Conservation (phyloP, 225 moss, liverwort and hornwort genomes). For the Pleurozium schreberi region DNA sequence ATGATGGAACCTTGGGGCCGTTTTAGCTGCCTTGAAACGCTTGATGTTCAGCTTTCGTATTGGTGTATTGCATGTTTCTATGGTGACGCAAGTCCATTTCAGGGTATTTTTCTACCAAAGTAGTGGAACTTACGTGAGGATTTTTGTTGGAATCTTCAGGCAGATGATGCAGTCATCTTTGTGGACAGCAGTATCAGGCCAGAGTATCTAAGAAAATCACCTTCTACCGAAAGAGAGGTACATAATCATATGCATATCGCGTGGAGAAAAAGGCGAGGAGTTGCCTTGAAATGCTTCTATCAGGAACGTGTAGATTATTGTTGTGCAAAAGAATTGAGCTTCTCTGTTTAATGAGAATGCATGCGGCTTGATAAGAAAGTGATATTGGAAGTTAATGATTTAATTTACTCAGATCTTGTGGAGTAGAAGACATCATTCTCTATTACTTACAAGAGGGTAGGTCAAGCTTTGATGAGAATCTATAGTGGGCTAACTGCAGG, state of each 20-base stretch:
- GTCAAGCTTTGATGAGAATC: neutral
- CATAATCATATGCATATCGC: neutral
- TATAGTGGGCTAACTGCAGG: neutral
- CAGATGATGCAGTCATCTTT: conserved; percentile 33
- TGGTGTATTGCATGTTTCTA: neutral
- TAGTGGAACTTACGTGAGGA: neutral
- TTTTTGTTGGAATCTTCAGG: conserved; percentile 13
- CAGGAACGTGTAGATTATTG: neutral
- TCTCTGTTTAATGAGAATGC: neutral
- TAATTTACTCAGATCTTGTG: neutral
- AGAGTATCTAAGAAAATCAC: conserved; percentile 2
- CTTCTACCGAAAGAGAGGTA: conserved; percentile 14
- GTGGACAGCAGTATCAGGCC: conserved; percentile 27
- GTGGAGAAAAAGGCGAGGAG: neutral
- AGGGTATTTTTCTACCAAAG: neutral
- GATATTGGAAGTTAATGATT: neutral
- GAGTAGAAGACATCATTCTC: neutral
- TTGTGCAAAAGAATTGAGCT: neutral
- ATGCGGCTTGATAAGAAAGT: neutral
- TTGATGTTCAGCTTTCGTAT: neutral
- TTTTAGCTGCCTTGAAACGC: neutral
- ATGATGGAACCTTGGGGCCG: neutral
- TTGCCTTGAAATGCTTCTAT: neutral
- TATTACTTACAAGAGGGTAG: neutral
- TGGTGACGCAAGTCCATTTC: neutral